Evolutionary conservation across 768 basidiomycete species (phyloP).

Genomic region (Hericium rajendrae): DNA sequence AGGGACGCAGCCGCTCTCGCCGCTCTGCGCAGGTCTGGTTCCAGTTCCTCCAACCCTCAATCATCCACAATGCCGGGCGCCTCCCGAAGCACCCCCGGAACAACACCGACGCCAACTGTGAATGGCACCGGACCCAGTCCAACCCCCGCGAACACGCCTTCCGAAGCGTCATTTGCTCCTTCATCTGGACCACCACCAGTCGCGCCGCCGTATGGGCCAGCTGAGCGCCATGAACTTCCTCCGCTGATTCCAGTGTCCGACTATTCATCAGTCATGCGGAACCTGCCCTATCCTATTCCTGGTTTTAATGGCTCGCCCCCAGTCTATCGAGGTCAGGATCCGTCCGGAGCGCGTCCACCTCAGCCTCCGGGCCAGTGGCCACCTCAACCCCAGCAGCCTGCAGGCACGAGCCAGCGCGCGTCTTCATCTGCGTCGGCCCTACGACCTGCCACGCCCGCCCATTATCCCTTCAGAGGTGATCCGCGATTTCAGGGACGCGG

Average conservation of each 20-base stretch:
- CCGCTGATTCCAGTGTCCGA: conserved; percentile 36
- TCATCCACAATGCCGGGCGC: conserved; percentile 4
- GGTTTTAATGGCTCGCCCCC: no score
- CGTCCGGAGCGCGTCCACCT: neutral
- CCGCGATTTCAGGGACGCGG: neutral
- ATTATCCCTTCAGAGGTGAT: neutral
- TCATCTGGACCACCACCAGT: conserved; percentile 2
- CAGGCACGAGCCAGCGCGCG: neutral
- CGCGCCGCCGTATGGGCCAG: conserved; percentile 6
- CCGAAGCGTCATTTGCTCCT: neutral
- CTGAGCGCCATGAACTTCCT: conserved; percentile 16
- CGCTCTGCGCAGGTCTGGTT: conserved; percentile 44
- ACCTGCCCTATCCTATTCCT: neutral
- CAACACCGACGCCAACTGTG: neutral
- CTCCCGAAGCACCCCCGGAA: neutral
- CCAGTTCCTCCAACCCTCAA: neutral
- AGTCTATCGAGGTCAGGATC: neutral
- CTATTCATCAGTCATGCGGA: conserved; percentile 2
- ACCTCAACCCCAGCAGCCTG: neutral
- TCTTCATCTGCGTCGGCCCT: neutral
- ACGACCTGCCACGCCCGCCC: neutral
- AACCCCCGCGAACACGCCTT: conserved; percentile 1
- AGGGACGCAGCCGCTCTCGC: conserved; percentile 57
- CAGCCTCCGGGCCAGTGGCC: neutral
- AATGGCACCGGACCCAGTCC: neutral